Conservation (phyloP, 2,329 filamentous ascomycete genomes). For the Aspergillus hortae region DNA sequence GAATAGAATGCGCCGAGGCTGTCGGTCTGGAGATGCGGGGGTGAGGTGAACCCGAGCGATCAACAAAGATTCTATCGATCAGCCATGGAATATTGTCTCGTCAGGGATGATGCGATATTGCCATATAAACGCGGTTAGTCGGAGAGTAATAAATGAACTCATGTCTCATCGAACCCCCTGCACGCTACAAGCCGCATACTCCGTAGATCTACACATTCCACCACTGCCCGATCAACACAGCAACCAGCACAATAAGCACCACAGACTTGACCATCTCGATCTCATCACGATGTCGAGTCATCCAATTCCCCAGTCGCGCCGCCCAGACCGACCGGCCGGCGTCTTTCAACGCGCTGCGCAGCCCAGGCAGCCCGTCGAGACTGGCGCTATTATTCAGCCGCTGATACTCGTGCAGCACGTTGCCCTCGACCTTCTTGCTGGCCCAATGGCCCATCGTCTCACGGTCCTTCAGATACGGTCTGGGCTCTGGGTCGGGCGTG, state of each 20-base stretch:
- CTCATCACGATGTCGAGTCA: conserved; percentile 14
- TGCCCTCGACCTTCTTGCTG: conserved; percentile 47
- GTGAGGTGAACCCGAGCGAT: background rate
- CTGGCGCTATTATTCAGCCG: conserved; percentile 51
- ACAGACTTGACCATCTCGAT: conserved; percentile 20
- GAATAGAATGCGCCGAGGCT: conserved; percentile 6
- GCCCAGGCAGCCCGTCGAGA: conserved; percentile 58
- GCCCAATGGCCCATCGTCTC: conserved; percentile 55
- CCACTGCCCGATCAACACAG: conserved; percentile 18
- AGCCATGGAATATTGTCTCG: too few species aligned
- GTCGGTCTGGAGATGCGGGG: conserved; percentile 16
- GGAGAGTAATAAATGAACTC: too few species aligned
- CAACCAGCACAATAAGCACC: conserved; percentile 16
- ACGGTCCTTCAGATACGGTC: conserved; percentile 48
- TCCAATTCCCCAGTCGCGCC: conserved; percentile 32
- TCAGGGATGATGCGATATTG: too few species aligned
- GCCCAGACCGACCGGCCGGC: conserved; percentile 48
- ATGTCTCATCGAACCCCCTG: too few species aligned
- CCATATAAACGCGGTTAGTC: too few species aligned
- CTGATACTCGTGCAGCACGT: conserved; percentile 55
- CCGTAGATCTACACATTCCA: background rate
- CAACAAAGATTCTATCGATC: too few species aligned
- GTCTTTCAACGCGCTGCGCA: conserved; percentile 52
- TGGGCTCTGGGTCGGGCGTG: conserved; percentile 29
- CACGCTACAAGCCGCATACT: background rate